Evolutionary conservation across 768 basidiomycete genomes (phyloP).

Genomic region (Naganishia randhawae): DNA sequence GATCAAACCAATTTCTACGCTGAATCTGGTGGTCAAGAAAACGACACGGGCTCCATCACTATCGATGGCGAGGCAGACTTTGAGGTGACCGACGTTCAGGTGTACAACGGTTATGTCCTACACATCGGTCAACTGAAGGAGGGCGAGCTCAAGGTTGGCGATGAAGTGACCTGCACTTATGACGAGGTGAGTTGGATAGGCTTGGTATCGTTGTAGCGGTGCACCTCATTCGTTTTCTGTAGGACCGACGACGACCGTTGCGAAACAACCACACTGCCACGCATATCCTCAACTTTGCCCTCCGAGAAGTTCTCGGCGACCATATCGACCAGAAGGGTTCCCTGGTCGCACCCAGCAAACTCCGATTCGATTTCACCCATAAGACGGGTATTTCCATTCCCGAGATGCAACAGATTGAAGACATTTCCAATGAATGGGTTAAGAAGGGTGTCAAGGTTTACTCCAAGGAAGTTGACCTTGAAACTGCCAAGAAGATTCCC

Average conservation of each 20-base stretch:
- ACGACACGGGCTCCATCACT: constrained; percentile 90
- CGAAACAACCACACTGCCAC: constrained; percentile 98
- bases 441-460: constrained; percentile 80
- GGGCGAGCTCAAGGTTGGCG: constrained; percentile 71
- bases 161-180: constrained; percentile 81
- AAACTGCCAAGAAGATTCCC: constrained; percentile 77
- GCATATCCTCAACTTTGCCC: constrained; percentile 89
- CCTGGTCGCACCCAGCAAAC: constrained; percentile 87
- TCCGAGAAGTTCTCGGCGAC: constrained; percentile 91
- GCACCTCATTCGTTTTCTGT: neutral
- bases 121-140: constrained; percentile 89
- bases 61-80: constrained; percentile 90
- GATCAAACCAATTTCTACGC: constrained; percentile 95
- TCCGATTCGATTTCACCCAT: constrained; percentile 98
- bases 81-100: constrained; percentile 87
- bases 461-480: constrained; percentile 76
- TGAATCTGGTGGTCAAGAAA: constrained; percentile 94
- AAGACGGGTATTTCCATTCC: constrained; percentile 74
- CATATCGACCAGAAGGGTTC: constrained; percentile 98
- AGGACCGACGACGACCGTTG: constrained; percentile 77
- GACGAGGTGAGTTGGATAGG: constrained; percentile 65
- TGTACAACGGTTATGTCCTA: constrained; percentile 89
- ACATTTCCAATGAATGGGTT: constrained; percentile 83
- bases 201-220: neutral
- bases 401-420: constrained; percentile 79